Percentiles rank a stretch among this genome's conserved stretches.
These are phyloP conservation scores for Fusarium duplospermum DNA, from an alignment of 2,329 filamentous ascomycete genomes.

Conservation along the genomic window DNA sequence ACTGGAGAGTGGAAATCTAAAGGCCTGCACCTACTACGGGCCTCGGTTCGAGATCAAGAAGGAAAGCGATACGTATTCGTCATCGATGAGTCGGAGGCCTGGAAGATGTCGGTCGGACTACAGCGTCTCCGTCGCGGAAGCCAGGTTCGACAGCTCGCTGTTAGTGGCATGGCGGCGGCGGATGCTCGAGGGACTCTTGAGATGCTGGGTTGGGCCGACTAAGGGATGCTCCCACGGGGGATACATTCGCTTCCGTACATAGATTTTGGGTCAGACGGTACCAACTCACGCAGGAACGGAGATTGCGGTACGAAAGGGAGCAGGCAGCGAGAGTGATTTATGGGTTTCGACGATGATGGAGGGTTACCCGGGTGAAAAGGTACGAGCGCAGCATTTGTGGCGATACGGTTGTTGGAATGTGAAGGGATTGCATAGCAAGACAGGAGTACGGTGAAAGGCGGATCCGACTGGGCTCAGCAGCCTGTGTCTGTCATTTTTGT, in stretches of 20 bases:
- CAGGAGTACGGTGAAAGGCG: conserved; percentile 44
- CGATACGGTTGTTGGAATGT: conserved; percentile 47
- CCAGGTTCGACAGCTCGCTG: conserved; percentile 69
- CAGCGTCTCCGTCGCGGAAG: conserved; percentile 70
- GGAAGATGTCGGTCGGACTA: conserved; percentile 74
- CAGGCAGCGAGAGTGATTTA: conserved; percentile 34
- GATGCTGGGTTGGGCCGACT: conserved; percentile 65
- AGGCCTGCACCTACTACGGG: conserved; percentile 71
- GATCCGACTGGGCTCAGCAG: conserved; percentile 30
- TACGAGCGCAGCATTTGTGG: conserved; percentile 41
- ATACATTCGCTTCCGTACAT: conserved; percentile 41
- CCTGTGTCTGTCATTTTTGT: conserved; percentile 38
- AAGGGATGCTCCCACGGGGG: conserved; percentile 28
- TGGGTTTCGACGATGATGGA: conserved; percentile 16
- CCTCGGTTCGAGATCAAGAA: conserved; percentile 73
- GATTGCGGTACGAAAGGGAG: conserved; percentile 15
- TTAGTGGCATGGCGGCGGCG: conserved; percentile 64
- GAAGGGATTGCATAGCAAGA: conserved; percentile 46
- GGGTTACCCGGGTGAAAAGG: conserved; percentile 37
- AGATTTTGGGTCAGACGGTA: conserved; percentile 39
- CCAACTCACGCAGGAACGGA: conserved; percentile 25
- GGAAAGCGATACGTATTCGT: conserved; percentile 75
- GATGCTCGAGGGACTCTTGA: conserved; percentile 69
- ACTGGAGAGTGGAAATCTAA: conserved; percentile 66
- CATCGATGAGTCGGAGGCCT: conserved; percentile 72